A percentile compares a stretch with the other conserved stretches of the same genome.
These are phyloP conservation scores for Clathrus columnatus DNA, from an alignment of 768 basidiomycete genomes.

Conservation along the genomic window DNA sequence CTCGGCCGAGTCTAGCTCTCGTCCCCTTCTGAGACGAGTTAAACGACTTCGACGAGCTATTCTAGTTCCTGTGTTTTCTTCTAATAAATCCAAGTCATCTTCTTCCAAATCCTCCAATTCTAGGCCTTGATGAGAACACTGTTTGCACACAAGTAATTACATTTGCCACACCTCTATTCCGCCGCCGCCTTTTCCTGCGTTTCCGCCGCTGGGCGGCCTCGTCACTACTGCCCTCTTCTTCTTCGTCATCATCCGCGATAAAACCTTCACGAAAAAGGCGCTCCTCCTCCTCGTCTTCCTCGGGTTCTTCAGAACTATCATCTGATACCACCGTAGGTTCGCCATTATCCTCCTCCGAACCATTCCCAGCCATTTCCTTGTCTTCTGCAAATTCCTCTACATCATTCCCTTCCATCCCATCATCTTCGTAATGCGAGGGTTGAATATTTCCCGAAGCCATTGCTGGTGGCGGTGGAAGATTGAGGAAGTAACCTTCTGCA, in stretches of 20 bases:
- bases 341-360: constrained; percentile 45
- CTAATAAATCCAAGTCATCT: constrained; percentile 71
- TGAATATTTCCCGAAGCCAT: not conserved
- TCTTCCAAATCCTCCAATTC: constrained; percentile 55
- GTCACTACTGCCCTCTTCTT: constrained; percentile 66
- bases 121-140: constrained; percentile 1
- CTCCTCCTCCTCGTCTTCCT: constrained; percentile 87
- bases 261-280: constrained; percentile 77
- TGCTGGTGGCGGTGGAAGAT: not conserved
- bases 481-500: not conserved
- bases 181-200: constrained; percentile 55
- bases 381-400: constrained; percentile 9
- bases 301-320: constrained; percentile 84
- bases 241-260: constrained; percentile 86
- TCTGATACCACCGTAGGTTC: constrained; percentile 48
- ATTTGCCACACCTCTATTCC: constrained; percentile 40
- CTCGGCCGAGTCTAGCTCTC: constrained; percentile 62
- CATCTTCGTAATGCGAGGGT: not conserved
- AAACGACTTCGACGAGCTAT: constrained; percentile 57
- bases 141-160: not conserved
- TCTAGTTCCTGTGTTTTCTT: constrained; percentile 77
- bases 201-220: constrained; percentile 42
- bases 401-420: not conserved
- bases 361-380: constrained; percentile 42
- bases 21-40: constrained; percentile 66